Conservation (phyloP, 164 flowering plant genomes). For the Houttuynia cordata region DNA sequence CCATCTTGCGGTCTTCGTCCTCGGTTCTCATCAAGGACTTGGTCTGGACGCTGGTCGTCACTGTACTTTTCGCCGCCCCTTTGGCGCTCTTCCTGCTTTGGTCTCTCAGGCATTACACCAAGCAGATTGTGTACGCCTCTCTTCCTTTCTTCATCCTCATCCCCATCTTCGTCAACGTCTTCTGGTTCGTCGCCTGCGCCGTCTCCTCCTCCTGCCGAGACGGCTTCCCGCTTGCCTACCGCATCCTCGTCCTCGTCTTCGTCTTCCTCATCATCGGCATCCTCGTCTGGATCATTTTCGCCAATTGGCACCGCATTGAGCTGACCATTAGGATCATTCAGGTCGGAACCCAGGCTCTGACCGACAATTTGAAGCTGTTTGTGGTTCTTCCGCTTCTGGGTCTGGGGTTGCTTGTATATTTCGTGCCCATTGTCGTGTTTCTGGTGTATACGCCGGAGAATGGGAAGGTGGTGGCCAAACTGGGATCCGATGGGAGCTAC, state of each 20-base stretch:
- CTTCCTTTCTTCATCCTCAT: slow-evolving; percentile 19
- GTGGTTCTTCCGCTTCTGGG: slow-evolving; percentile 55
- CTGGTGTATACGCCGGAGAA: slow-evolving; percentile 63
- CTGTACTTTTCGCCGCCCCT: slow-evolving; percentile 58
- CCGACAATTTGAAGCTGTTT: slow-evolving; percentile 57
- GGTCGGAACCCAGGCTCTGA: slow-evolving; percentile 64
- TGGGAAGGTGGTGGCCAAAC: slow-evolving; percentile 55
- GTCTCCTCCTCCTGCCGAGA: slow-evolving; percentile 47
- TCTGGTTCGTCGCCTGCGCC: slow-evolving; percentile 92
- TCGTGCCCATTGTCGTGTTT: slow-evolving; percentile 74
- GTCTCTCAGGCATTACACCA: slow-evolving; percentile 65
- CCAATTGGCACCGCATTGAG: slow-evolving; percentile 77
- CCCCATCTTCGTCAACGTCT: slow-evolving; percentile 59
- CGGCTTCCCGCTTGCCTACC: slow-evolving; percentile 50
- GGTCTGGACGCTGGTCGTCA: slow-evolving; percentile 70
- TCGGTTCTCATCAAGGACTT: slow-evolving; percentile 31
- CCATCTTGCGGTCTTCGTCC: slow-evolving; percentile 3
- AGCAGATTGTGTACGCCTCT: slow-evolving; percentile 58
- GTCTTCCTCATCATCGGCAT: slow-evolving; percentile 62
- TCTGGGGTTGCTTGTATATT: slow-evolving; percentile 44
- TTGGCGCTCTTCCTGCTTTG: slow-evolving; percentile 40
- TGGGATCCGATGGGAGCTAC: slow-evolving; percentile 30
- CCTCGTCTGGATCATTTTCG: slow-evolving; percentile 65
- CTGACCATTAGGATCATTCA: slow-evolving; percentile 58
- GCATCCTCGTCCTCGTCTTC: slow-evolving; percentile 58